phyloP scores from a whole-genome alignment of 2,329 filamentous ascomycete genomes.

The Ceratocystis ficicola region DNA sequence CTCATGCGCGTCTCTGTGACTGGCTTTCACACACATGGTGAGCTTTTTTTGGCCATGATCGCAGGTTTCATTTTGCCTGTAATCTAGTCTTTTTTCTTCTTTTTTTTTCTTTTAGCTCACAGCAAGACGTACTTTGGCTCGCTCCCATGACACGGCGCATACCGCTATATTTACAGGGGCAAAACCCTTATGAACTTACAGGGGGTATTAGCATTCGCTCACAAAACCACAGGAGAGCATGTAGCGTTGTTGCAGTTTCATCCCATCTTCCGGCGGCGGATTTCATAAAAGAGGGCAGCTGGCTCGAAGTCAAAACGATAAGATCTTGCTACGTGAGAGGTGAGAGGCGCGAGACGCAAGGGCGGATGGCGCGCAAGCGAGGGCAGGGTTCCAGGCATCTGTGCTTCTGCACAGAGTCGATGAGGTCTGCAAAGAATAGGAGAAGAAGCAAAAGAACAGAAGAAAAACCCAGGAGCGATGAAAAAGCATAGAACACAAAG shows the following conservation, averaged over 20 bases:
- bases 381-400: background rate
- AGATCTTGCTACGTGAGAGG: background rate
- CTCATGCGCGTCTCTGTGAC: background rate
- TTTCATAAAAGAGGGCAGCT: background rate
- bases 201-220: too few relatives aligned
- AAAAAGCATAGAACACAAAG: background rate
- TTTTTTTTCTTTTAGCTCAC: background rate
- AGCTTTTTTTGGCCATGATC: background rate
- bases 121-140: conserved; percentile 20
- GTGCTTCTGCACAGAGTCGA: background rate
- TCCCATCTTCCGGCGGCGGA: background rate
- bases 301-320: too few relatives aligned
- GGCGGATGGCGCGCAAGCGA: too few relatives aligned
- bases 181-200: background rate
- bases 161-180: background rate
- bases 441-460: background rate
- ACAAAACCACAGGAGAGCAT: background rate
- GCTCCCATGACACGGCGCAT: conserved; percentile 5
- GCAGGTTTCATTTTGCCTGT: background rate
- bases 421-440: background rate
- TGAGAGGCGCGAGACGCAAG: background rate
- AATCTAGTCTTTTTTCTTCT: background rate
- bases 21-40: background rate
- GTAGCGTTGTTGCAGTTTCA: background rate
- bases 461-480: background rate